Evolutionary conservation across 2,329 filamentous ascomycete genomes (phyloP), one percentile per base, ranked within the genome.

Genomic region (Coccinonectria pachysandricola): DNA sequence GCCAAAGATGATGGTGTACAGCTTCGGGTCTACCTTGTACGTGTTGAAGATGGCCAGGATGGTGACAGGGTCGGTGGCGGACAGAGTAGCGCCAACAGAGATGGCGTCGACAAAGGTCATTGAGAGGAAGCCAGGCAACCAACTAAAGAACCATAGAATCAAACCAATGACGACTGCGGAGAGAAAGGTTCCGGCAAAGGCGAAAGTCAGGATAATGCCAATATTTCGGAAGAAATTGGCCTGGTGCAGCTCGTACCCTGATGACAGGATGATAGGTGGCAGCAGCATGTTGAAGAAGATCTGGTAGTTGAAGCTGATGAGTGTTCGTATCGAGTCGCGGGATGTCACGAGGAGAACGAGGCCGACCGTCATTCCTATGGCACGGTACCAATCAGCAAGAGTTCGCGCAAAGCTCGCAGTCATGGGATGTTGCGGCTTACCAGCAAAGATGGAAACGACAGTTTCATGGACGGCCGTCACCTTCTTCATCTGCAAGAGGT

Each of bases 161-260:
- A 87, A 54, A 13, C 86, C 91, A 27, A 98, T 79, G 22, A 95
- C 86, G n/a, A 96, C 69, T 33, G 91, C 91, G 19, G 91, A 98
- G 37, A 98, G 81, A 50, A 98, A 95, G 1, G 91, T 98, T 16
- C 91, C 91, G 25, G 83, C 87, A 52, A 98, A 96, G 15, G 91
- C 91, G 55, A 98, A 98, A 4, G 91, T 96, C 41, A 98, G 64
- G 46, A 98, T 98, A 6, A 85, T 92, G 36, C 91, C 88, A 35
- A 96, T 94, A 49, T 98, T 94, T 40, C 88, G 80, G 60, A 98
- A 98, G 69, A 98, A 98, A 62, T 98, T 98, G 44, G 84, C 87
- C 61, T 98, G 91, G 55, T 98, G 91, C 35, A 98, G 60, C 58
- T 98, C 91, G 60, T 96, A 98, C 28, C 91, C 91, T 10, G 88